phyloP scores from a whole-genome alignment of 345 rosid genomes.

The Microthlaspi erraticum region DNA sequence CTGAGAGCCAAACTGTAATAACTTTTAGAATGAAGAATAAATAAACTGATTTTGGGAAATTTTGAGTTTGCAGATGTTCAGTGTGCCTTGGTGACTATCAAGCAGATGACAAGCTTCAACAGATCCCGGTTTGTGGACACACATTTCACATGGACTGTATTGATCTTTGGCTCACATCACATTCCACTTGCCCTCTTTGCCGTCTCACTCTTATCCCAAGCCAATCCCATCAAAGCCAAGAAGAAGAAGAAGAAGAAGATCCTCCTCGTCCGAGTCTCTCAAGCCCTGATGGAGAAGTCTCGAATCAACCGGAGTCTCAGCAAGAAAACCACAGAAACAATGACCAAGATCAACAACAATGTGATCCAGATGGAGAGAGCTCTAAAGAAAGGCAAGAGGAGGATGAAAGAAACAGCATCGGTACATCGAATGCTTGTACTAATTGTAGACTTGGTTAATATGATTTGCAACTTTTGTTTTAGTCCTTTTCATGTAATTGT shows the following conservation, averaged over 20 bases:
- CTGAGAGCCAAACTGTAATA: neutral
- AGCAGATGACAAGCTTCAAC: slow-evolving; percentile 85
- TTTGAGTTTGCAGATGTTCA: slow-evolving; percentile 59
- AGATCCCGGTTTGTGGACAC: slow-evolving; percentile 79
- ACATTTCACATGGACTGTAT: slow-evolving; percentile 94
- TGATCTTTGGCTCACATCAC: slow-evolving; percentile 83
- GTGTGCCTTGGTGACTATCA: slow-evolving; percentile 88
- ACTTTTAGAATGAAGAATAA: slow-evolving; percentile 1
- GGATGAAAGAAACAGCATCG: slow-evolving; percentile 23
- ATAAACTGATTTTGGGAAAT: neutral
- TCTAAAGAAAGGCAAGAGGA: slow-evolving; percentile 15
- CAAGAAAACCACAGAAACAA: slow-evolving; percentile 20
- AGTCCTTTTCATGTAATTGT: slow-evolving; percentile 6
- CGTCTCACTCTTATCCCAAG: slow-evolving; percentile 66
- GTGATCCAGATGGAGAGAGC: slow-evolving; percentile 18
- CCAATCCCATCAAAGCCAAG: slow-evolving; percentile 44
- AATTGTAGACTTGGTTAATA: slow-evolving; percentile 35
- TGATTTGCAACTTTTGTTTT: neutral
- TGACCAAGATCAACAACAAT: slow-evolving; percentile 16
- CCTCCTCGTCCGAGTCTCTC: slow-evolving; percentile 19
- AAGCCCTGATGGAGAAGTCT: slow-evolving; percentile 26
- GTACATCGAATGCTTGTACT: slow-evolving; percentile 32
- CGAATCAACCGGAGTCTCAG: slow-evolving; percentile 25
- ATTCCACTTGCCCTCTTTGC: slow-evolving; percentile 91
- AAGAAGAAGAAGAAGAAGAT: slow-evolving; percentile 9